Percentiles rank a stretch among this genome's conserved stretches.
These are phyloP conservation scores for Dryas octopetala DNA, from an alignment of 306 rosid genomes.

Conservation along the genomic window DNA sequence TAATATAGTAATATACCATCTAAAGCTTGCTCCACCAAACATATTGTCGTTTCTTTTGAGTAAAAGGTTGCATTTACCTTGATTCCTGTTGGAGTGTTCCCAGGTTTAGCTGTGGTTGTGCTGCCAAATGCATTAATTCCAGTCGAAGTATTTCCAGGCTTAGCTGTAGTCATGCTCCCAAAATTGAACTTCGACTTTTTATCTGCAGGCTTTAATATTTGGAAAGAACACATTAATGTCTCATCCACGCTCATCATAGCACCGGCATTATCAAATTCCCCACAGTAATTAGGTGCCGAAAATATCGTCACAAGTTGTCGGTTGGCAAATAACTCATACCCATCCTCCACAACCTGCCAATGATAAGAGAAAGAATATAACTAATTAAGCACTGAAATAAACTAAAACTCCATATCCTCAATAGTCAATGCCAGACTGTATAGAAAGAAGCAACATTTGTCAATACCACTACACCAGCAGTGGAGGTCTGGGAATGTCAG, in stretches of 20 bases:
- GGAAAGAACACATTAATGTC: conserved; percentile 94
- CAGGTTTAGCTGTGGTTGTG: conserved; percentile 35
- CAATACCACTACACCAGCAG: conserved; percentile 14
- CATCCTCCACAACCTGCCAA: conserved; percentile 92
- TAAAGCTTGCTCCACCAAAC: conserved; percentile 1
- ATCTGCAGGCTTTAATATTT: conserved; percentile 86
- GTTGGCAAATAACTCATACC: conserved; percentile 83
- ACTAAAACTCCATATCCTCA: conserved; percentile 12
- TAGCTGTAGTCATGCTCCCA: conserved; percentile 62
- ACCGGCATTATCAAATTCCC: conserved; percentile 94
- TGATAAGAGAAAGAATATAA: conserved; percentile 9
- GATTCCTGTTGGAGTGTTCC: conserved; percentile 34
- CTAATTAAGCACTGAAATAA: conserved; percentile 13
- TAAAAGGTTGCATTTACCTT: conserved; percentile 37
- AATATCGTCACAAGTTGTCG: conserved; percentile 90
- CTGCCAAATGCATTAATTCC: conserved; percentile 38
- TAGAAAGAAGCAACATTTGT: conserved; percentile 11
- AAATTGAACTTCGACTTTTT: conserved; percentile 52
- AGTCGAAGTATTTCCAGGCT: conserved; percentile 69
- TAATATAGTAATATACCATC: not conserved
- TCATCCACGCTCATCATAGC: conserved; percentile 99
- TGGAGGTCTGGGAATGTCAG: conserved; percentile 11
- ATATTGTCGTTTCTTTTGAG: not conserved
- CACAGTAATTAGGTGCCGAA: conserved; percentile 97
- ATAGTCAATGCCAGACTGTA: conserved; percentile 17